Evolutionary conservation across 2,329 filamentous ascomycete species (phyloP).

Genomic region (Diaporthe sp.): DNA sequence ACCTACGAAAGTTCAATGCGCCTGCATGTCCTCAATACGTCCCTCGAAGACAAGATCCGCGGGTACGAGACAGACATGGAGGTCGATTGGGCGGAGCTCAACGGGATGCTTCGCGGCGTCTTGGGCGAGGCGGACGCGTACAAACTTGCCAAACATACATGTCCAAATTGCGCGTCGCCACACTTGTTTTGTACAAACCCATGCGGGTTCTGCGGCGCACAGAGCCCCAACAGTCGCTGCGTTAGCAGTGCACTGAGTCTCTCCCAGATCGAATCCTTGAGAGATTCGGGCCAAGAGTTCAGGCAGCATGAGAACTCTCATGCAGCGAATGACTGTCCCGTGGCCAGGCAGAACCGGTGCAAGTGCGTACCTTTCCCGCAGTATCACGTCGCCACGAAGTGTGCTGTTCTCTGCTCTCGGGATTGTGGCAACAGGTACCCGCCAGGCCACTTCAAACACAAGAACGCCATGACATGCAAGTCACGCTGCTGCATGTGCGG

Average conservation of each 20-base stretch:
- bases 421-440: constrained; percentile 43
- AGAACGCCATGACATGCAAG: constrained; percentile 50
- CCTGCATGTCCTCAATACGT: not conserved
- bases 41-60: not conserved
- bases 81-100: not conserved
- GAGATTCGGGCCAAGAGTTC: not conserved
- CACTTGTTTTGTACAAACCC: constrained; percentile 38
- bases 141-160: constrained; percentile 31
- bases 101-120: not conserved
- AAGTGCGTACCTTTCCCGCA: constrained; percentile 52
- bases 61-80: not conserved
- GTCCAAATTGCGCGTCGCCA: constrained; percentile 44
- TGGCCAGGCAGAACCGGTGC: constrained; percentile 48
- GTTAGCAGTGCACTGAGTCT: not conserved
- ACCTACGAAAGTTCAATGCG: not conserved
- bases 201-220: constrained; percentile 49
- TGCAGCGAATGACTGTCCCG: constrained; percentile 42
- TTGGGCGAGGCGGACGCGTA: not conserved
- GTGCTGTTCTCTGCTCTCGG: constrained; percentile 47
- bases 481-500: constrained; percentile 55
- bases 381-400: constrained; percentile 46
- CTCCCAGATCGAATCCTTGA: not conserved
- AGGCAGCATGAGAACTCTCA: constrained; percentile 38
- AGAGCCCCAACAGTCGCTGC: constrained; percentile 25
- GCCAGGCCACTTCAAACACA: constrained; percentile 43